A percentile compares a stretch with the other conserved stretches of the same genome.
These are phyloP conservation scores for Triadica sebifera DNA, from an alignment of 345 rosid genomes.

Conservation along the genomic window DNA sequence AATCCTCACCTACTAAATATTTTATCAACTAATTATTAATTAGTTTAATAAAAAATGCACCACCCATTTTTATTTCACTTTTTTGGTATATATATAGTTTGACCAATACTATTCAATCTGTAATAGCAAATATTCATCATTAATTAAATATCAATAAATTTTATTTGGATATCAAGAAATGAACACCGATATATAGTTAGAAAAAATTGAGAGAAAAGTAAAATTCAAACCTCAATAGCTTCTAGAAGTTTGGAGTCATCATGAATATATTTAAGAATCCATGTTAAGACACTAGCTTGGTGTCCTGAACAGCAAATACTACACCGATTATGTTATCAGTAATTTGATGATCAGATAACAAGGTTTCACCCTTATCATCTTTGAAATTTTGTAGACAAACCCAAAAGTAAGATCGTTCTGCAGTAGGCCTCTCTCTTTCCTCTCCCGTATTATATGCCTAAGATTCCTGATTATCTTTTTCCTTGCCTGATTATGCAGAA, in stretches of 20 bases:
- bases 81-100: too few relatives aligned
- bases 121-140: not conserved
- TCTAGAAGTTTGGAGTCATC: constrained; percentile 58
- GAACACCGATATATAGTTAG: not conserved
- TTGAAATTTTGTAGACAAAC: constrained; percentile 49
- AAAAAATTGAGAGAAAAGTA: not conserved
- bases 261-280: constrained; percentile 79
- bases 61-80: too few relatives aligned
- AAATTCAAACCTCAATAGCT: constrained; percentile 58
- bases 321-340: constrained; percentile 84
- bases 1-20: too few relatives aligned
- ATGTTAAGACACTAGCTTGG: constrained; percentile 83
- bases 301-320: constrained; percentile 87
- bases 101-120: too few relatives aligned
- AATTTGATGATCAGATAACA: constrained; percentile 53
- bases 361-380: constrained; percentile 40
- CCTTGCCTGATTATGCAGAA: constrained; percentile 55
- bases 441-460: constrained; percentile 55
- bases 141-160: not conserved
- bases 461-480: constrained; percentile 49
- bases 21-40: too few relatives aligned
- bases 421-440: constrained; percentile 54
- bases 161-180: not conserved
- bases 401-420: constrained; percentile 55
- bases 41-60: too few relatives aligned